Conservation (phyloP, 768 basidiomycete species). For the Phylloporus rhodoxanthus region DNA sequence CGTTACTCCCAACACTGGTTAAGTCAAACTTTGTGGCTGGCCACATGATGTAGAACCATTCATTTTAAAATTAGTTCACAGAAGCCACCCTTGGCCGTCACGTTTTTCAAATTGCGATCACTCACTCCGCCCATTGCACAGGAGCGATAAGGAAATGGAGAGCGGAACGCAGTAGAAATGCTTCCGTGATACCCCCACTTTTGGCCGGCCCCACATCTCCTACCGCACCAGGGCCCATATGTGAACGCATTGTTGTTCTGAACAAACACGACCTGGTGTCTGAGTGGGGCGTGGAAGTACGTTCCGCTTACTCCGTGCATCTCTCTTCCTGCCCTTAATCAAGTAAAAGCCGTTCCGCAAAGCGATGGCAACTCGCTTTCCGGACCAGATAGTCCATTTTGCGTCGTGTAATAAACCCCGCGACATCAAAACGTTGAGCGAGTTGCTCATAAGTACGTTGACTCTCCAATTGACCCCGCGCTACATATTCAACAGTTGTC, state of each 20-base stretch:
- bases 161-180: constrained; percentile 56
- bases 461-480: background rate
- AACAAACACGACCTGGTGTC: constrained; percentile 93
- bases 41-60: constrained; percentile 10
- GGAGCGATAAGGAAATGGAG: constrained; percentile 66
- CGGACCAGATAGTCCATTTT: constrained; percentile 62
- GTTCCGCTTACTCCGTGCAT: constrained; percentile 7
- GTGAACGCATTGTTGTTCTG: constrained; percentile 85
- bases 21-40: constrained; percentile 9
- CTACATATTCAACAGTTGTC: constrained; percentile 1
- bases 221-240: constrained; percentile 33
- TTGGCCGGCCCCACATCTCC: constrained; percentile 18
- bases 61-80: constrained; percentile 8
- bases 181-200: constrained; percentile 36
- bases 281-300: constrained; percentile 80
- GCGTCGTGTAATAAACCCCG: constrained; percentile 64
- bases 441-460: constrained; percentile 69
- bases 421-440: constrained; percentile 59
- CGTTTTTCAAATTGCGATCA: constrained; percentile 6
- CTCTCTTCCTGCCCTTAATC: constrained; percentile 9
- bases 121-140: constrained; percentile 28
- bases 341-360: constrained; percentile 59
- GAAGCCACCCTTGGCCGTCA: constrained; percentile 5
- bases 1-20: constrained; percentile 7
- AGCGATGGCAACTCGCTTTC: constrained; percentile 67